Conservation (phyloP, 371 early-diverging fungal species). For the Umbelopsis sp. region DNA sequence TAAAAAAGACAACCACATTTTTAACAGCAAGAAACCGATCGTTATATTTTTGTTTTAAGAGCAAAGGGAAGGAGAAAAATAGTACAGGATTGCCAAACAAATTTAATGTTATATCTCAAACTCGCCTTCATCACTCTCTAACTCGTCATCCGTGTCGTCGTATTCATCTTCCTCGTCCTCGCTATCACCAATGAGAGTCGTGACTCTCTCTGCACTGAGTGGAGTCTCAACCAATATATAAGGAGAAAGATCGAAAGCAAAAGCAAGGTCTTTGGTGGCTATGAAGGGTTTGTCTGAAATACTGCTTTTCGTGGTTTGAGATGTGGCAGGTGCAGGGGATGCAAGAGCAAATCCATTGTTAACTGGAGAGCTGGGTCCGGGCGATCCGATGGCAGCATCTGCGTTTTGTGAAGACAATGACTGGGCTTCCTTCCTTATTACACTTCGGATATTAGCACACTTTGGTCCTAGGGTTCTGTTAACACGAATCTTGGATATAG, state of each 20-base stretch:
- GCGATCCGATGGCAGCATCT: conserved; percentile 19
- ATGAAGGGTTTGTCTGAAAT: conserved; percentile 32
- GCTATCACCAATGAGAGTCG: conserved; percentile 60
- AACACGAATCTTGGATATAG: conserved; percentile 68
- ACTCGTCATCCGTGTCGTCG: conserved; percentile 35
- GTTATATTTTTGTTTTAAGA: no score
- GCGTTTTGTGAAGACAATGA: conserved; percentile 21
- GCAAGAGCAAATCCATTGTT: not conserved
- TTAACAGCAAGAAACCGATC: no score
- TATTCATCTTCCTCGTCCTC: conserved; percentile 55
- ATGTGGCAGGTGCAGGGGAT: not conserved
- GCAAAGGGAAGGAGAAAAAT: no score
- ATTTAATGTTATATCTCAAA: conserved; percentile 26
- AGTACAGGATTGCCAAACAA: not conserved
- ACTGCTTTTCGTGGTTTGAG: conserved; percentile 22
- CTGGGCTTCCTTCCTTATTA: conserved; percentile 10
- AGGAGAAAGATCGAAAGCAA: conserved; percentile 69
- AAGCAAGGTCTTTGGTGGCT: conserved; percentile 58
- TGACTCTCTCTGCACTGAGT: conserved; percentile 66
- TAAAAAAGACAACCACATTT: no score
- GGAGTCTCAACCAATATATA: conserved; percentile 72
- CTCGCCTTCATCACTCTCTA: conserved; percentile 34
- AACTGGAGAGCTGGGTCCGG: not conserved
- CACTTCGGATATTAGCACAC: conserved; percentile 33
- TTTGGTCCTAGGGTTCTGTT: conserved; percentile 64